Evolutionary conservation across 495 filamentous ascomycete species (phyloP).

Genomic region (Talaromyces thailandensis): DNA sequence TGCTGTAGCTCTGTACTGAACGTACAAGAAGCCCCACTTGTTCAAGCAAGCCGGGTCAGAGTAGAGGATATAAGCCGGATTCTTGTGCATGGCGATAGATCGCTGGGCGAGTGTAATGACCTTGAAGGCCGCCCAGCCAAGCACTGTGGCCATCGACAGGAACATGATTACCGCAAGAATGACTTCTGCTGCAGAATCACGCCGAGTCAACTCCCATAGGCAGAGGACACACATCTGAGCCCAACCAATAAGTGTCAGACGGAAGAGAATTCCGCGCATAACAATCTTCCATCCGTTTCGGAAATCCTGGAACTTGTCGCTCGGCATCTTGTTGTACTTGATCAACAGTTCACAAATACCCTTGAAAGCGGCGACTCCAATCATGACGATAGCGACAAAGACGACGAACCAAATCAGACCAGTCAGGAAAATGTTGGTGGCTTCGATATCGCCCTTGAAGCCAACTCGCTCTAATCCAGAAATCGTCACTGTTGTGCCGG

Average conservation of each 20-base stretch:
- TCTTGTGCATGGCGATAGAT: conserved; percentile 86
- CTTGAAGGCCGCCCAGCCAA: conserved; percentile 85
- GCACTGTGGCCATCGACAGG: conserved; percentile 65
- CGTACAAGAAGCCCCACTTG: conserved; percentile 98
- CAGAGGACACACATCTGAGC: conserved; percentile 88
- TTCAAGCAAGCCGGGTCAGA: conserved; percentile 87
- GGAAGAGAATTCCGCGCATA: conserved; percentile 85
- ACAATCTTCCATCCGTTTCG: conserved; percentile 84
- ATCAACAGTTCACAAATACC: conserved; percentile 62
- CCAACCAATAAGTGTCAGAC: conserved; percentile 83
- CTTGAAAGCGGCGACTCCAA: conserved; percentile 75
- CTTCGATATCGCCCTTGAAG: conserved; percentile 76
- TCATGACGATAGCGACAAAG: conserved; percentile 63
- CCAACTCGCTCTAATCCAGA: conserved; percentile 85
- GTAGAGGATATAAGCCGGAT: conserved; percentile 95
- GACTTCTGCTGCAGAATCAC: conserved; percentile 81
- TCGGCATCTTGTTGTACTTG: conserved; percentile 69
- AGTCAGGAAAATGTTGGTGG: conserved; percentile 90
- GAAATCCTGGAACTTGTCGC: conserved; percentile 88
- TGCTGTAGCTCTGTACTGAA: conserved; percentile 91
- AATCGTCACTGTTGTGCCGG: conserved; percentile 49
- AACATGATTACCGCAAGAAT: conserved; percentile 87
- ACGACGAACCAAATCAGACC: conserved; percentile 84
- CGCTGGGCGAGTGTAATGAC: conserved; percentile 82
- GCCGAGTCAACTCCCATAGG: conserved; percentile 85